Conservation (phyloP, 2,329 filamentous ascomycete species). For the Xylaria sp. region DNA sequence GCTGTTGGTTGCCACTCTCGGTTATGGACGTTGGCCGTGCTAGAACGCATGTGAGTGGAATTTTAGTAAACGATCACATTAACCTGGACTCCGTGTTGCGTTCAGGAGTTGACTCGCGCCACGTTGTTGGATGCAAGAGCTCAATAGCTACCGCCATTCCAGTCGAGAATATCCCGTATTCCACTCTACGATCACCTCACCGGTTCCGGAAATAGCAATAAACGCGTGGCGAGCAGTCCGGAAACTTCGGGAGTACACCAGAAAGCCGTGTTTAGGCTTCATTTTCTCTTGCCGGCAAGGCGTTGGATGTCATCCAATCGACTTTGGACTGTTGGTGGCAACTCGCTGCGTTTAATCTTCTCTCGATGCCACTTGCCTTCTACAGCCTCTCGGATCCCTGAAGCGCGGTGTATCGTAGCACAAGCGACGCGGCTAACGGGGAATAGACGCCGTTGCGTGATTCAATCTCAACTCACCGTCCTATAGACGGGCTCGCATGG, state of each 20-base stretch:
- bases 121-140: constrained; percentile 2
- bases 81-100: background rate
- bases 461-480: background rate
- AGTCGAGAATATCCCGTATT: no score
- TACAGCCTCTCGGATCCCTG: constrained; percentile 1
- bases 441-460: background rate
- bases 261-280: no score
- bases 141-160: background rate
- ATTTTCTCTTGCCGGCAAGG: no score
- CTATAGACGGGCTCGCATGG: background rate
- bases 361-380: background rate
- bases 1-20: background rate
- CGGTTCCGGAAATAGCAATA: no score
- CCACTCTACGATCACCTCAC: no score
- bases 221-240: no score
- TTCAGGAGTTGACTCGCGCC: constrained; percentile 3
- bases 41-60: background rate
- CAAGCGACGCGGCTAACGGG: background rate
- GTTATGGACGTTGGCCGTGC: background rate
- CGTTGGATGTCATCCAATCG: background rate
- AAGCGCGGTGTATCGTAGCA: background rate
- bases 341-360: constrained; percentile 8
- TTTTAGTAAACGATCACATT: background rate
- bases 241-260: no score
- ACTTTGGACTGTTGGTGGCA: constrained; percentile 14